Percentiles rank a stretch among this genome's conserved stretches.
Conservation (phyloP, 441 rosid genomes). For the Sinapis alba region DNA sequence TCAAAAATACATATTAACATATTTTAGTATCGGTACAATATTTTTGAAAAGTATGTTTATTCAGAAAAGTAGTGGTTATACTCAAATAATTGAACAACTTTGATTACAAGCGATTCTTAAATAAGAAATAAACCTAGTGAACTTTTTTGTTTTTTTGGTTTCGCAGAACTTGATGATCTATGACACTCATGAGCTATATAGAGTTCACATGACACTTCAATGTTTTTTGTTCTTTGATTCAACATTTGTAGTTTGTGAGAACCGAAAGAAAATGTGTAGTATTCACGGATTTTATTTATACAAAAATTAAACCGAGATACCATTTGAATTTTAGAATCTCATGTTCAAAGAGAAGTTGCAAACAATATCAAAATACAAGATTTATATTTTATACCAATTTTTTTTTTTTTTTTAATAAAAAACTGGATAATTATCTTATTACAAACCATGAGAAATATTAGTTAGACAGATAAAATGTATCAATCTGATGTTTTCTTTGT, state of each 20-base stretch:
- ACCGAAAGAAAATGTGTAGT: background rate
- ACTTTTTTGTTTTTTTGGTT: background rate
- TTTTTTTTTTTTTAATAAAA: too few relatives aligned
- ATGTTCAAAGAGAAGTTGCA: too few relatives aligned
- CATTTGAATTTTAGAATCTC: too few relatives aligned
- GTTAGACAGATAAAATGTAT: background rate
- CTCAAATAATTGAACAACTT: background rate
- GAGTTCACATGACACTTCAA: background rate
- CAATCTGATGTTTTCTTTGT: background rate
- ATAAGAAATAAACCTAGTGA: background rate
- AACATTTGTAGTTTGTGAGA: background rate
- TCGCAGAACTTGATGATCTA: background rate
- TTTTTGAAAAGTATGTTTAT: background rate
- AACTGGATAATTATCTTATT: too few relatives aligned
- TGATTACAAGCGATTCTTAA: background rate
- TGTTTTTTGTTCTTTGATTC: background rate
- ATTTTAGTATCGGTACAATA: too few relatives aligned
- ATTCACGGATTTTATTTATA: too few relatives aligned
- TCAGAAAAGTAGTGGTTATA: background rate
- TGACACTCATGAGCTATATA: slow-evolving; percentile 3
- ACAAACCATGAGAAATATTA: too few relatives aligned
- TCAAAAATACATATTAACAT: too few relatives aligned
- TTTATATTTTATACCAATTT: too few relatives aligned
- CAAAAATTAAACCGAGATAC: too few relatives aligned
- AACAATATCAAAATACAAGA: too few relatives aligned